Percentiles rank a stretch among this genome's conserved stretches.
Conservation (phyloP, 2,329 filamentous ascomycete species). For the Xylaria sp. region DNA sequence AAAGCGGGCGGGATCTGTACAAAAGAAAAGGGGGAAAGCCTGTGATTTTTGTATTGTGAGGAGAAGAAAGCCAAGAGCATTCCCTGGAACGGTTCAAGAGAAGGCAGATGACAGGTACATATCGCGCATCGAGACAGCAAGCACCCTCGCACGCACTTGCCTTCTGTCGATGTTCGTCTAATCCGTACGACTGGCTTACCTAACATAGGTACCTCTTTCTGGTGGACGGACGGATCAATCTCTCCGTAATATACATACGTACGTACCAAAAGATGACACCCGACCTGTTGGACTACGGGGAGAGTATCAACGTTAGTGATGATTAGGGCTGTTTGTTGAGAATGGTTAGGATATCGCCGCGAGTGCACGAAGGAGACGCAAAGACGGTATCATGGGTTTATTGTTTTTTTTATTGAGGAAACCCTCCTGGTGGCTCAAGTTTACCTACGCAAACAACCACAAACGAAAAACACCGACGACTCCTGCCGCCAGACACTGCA, state of each 20-base stretch:
- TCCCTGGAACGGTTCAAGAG: not conserved
- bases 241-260: too few species aligned
- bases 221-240: not conserved
- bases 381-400: not conserved
- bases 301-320: too few species aligned
- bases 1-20: not conserved
- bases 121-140: too few species aligned
- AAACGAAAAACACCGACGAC: constrained; percentile 29
- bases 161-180: not conserved
- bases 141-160: not conserved
- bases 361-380: not conserved
- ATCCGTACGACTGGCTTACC: not conserved
- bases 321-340: too few species aligned
- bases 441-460: constrained; percentile 22
- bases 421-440: constrained; percentile 32
- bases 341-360: too few species aligned
- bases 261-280: too few species aligned
- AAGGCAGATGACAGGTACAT: too few species aligned
- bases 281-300: too few species aligned
- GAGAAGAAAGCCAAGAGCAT: not conserved
- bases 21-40: not conserved
- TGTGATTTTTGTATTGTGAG: not conserved
- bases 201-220: not conserved
- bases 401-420: constrained; percentile 21
- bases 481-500: constrained; percentile 25